phyloP scores from a whole-genome alignment of 2,329 filamentous ascomycete genomes.

The Penicillium carneum region DNA sequence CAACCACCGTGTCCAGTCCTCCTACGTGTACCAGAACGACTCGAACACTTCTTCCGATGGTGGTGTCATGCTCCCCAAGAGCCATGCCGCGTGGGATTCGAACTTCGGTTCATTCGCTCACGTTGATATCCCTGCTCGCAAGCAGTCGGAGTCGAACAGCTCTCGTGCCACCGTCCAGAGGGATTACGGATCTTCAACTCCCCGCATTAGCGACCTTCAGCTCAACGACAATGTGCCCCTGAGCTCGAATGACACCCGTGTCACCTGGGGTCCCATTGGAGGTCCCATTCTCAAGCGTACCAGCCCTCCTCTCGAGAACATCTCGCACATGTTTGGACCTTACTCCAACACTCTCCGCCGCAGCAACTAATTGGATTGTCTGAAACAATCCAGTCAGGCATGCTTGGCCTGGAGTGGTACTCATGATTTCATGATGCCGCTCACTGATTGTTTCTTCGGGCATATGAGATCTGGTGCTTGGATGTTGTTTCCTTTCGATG shows the following conservation, averaged over 20 bases:
- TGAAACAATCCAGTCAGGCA: neutral
- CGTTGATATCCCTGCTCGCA: neutral
- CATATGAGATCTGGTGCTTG: constrained; percentile 8
- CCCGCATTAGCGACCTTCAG: neutral
- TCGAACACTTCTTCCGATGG: constrained; percentile 6
- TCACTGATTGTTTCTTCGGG: neutral
- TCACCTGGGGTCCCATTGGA: constrained; percentile 14
- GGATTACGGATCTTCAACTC: neutral
- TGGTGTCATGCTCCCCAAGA: constrained; percentile 1
- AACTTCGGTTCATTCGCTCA: neutral
- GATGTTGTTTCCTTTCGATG: neutral
- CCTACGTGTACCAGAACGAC: neutral
- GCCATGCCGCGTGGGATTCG: constrained; percentile 27
- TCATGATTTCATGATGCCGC: neutral
- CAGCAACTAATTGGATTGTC: neutral
- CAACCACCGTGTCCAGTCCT: neutral
- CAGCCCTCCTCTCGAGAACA: neutral
- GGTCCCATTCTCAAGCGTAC: constrained; percentile 7
- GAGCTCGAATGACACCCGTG: neutral
- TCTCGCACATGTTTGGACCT: neutral
- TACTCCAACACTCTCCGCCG: neutral
- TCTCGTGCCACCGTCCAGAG: neutral
- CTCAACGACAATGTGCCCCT: neutral
- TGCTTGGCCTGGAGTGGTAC: constrained; percentile 1
- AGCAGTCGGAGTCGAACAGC: neutral